Conservation (phyloP, 768 basidiomycete species). For the Mycena galericulata region DNA sequence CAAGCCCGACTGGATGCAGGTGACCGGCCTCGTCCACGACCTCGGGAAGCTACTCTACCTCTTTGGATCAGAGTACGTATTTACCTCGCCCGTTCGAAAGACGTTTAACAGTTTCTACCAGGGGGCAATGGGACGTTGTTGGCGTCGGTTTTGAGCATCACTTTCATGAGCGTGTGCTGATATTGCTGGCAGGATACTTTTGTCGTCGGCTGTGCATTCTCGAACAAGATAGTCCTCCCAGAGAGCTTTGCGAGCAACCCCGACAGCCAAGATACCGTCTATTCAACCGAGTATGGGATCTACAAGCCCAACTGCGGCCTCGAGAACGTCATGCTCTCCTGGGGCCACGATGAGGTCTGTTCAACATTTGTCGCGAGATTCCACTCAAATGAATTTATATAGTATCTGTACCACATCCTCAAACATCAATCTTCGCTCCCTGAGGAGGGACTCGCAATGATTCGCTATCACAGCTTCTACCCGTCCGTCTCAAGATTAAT, state of each 20-base stretch:
- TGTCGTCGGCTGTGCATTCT: no score
- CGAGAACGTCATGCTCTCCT: no score
- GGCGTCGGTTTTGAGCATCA: slow-evolving; percentile 64
- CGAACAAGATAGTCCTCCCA: slow-evolving; percentile 82
- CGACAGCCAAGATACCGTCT: slow-evolving; percentile 62
- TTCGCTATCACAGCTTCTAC: slow-evolving; percentile 95
- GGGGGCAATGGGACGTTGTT: slow-evolving; percentile 94
- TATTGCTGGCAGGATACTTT: slow-evolving; percentile 70
- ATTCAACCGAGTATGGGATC: no score
- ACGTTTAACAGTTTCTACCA: not conserved
- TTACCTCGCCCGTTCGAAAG: slow-evolving; percentile 74
- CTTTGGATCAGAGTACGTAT: no score
- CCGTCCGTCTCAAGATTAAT: no score
- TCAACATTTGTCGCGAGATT: not conserved
- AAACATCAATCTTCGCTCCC: no score
- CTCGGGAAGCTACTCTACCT: no score
- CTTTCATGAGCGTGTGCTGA: slow-evolving; percentile 43
- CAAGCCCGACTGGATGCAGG: no score
- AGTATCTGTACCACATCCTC: slow-evolving; percentile 89
- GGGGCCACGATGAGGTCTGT: slow-evolving; percentile 61
- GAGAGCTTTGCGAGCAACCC: slow-evolving; percentile 69
- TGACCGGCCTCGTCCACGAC: no score
- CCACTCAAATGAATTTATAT: not conserved
- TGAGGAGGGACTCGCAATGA: no score
- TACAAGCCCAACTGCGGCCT: no score